These are phyloP conservation scores for Exophiala viscosa DNA, from an alignment of 2,329 filamentous ascomycete genomes.

Conservation along the genomic window DNA sequence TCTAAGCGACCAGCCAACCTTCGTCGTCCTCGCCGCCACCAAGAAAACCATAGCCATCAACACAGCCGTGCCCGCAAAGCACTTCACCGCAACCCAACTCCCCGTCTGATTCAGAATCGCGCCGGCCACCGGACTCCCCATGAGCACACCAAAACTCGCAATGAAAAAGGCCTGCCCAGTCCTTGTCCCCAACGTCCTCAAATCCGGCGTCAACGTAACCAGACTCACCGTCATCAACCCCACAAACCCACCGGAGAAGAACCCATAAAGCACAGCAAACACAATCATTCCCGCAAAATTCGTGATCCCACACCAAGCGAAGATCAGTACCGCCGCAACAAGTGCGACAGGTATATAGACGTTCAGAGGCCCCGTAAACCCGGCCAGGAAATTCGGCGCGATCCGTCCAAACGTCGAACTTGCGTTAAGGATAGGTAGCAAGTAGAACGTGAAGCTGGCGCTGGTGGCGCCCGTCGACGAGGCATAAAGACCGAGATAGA, in stretches of 20 bases:
- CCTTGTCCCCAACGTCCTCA: slow-evolving; percentile 23
- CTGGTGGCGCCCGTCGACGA: not conserved
- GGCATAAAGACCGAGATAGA: not conserved
- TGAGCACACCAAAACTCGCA: slow-evolving; percentile 48
- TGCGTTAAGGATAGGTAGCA: slow-evolving; percentile 27
- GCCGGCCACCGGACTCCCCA: slow-evolving; percentile 46
- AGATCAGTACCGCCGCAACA: slow-evolving; percentile 15
- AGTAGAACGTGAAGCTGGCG: slow-evolving; percentile 15
- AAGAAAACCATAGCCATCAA: no score
- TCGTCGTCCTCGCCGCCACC: no score
- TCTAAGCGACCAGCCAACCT: no score
- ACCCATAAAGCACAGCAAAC: slow-evolving; percentile 27
- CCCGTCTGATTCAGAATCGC: slow-evolving; percentile 26
- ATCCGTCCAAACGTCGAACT: slow-evolving; percentile 23
- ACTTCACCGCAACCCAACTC: no score
- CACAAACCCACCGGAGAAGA: slow-evolving; percentile 25
- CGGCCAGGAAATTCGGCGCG: not conserved
- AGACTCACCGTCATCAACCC: slow-evolving; percentile 22
- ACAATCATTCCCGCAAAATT: slow-evolving; percentile 18
- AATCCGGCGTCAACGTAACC: slow-evolving; percentile 21
- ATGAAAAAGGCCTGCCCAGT: slow-evolving; percentile 47
- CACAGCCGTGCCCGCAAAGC: no score
- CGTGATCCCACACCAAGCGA: slow-evolving; percentile 20
- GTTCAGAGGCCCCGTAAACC: slow-evolving; percentile 25
- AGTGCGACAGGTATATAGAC: slow-evolving; percentile 19